Base-by-base conservation (phyloP, 2,329 filamentous ascomycete species). In the Chaetomiaceae sp. region DNA sequence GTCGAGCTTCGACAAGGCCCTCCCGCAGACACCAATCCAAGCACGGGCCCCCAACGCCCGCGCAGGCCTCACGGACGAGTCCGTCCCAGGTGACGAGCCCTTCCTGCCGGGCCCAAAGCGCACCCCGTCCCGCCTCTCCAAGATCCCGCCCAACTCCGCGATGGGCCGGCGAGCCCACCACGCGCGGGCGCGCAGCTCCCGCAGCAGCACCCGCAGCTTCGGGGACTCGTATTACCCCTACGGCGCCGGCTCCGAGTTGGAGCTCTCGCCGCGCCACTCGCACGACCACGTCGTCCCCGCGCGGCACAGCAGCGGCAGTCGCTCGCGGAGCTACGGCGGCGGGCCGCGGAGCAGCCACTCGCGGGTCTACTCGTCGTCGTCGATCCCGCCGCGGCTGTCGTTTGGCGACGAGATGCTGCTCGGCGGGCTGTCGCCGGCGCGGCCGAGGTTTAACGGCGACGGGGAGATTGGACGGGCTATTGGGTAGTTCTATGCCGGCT, bases 41-140 rank as follows among this genome's bases (percentile, higher is more conserved):
- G 78, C 79, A 11, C 68, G 73, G 38, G 80, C 80, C 6, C 79
- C 80, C 11, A 83, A 83, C 55, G 70, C 79, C n/a, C 68, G 79
- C 17, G 71, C 71, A 1, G 80, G 80, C 14, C 69, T 84, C 6
- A 83, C 80, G 2, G 79, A 83, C 51, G 77, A 82, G 55, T 63
- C 72, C 1, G 61, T 83, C 3, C 78, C 79, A 5, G 79, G 80
- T 27, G 79, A 77, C 48, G 73, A 75, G 37, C 76, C 80, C 3
- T 84, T 79, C 52, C 60, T 83, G 24, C 62, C 72, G 7, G 65
- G 68, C 10, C 66, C 74, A 1, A 79, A 72, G 60, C 71, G 76
- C 10, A 72, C 75, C 12, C 67, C 71, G 3, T 76, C 76, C 4
- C 71, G 77, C 15, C 62, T 81, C 4, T 72, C 73, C 32, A 82